Evolutionary conservation across 192 early-diverging fungal species (phyloP), one percentile per base, ranked within the genome.

Genomic region (Podila minutissima): DNA sequence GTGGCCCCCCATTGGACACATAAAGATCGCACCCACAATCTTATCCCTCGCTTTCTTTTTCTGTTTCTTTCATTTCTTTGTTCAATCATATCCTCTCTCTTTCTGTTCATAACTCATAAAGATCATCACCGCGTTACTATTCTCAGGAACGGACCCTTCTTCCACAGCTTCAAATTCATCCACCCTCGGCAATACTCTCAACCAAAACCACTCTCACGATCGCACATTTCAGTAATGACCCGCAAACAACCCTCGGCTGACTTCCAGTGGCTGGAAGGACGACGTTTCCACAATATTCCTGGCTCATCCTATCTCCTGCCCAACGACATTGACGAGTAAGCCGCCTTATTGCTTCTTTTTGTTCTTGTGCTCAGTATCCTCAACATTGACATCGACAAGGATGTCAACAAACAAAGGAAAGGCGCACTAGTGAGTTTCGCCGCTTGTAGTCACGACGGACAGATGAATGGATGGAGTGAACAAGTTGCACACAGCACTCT

Each of bases 291-390:
- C 48, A 79, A 79, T 38, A 62, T 41, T 4, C 64, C 69, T 22
- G 66, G 70, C 9, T 69, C 75, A 49, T 64, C 59, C 3, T 79
- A 79, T 41, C 60, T 72, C 50, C 37, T 79, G 28, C 75, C 75
- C 22, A 79, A 79, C 22, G 75, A 79, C 22, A 79, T 79, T 58
- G 75, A 79, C 51, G 75, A 79, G 75, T 79, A 64, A 63, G 74
- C 11, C 19, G 33, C 0, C 7, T 31, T 64, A 51, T 32, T 62
- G 5, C 2, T 24, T 37, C 12, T 6, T 46, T 28, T 53, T 66
- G 41, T 17, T 11, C 41, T 46, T 46, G 41, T 17, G 41, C 6
- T 24, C 20, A 55, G 22, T 24, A 55, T 6, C 53, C 6, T 55
- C 1, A 20, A n/a, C 5, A 53, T 19, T 5, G 11, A 12, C 24